Base-by-base conservation (phyloP, 768 basidiomycete species). In the Dentipellis sp. region DNA sequence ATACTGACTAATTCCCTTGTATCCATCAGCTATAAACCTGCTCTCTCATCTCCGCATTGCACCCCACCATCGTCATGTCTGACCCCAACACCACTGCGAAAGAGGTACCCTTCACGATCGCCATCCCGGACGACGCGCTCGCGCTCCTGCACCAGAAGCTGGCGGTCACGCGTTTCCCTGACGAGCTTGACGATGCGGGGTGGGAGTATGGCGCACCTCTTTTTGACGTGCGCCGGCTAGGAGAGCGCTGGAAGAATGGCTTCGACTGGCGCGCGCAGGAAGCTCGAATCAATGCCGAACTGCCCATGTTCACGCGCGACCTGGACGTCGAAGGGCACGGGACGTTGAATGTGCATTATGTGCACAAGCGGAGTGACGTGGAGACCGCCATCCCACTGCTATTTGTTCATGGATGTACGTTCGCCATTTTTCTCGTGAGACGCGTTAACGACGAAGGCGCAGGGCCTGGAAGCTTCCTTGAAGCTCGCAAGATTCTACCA, bases 381-480 rank as follows among this genome's bases (percentile, higher is more conserved):
- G 54, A 58, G 42, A 56, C 65, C 16, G 80, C 81, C 0, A 77
- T 83, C 34, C 80, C 81, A 1, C 61, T 83, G 21, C 65, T 83
- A 23, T 82, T 78, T 52, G 74, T 82, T 35, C 81, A 83, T 54
- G 82, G 82, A 50, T 82, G 81, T 71, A 53, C 22, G 70, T 68
- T 9, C 5, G n/a, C 9, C 11, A 17, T 16, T 17, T 7, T 29
- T 22, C 16, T 39, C 46, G 10, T 8, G 10, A 12, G 10, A 11
- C 14, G 16, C 19, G 12, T 10, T 37, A 2, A 37, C 52, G 17
- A 40, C 37, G 12, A 10, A 5, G 17, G 14, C 22, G 50, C 55
- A 80, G 80, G 81, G 81, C 78, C 80, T 0, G 80, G 81, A 56
- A 72, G 74, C 49, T 79, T 81, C 63, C 49, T 75, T 23, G 80